Conservation (phyloP, 1,139 yeast species). For the Magnusiomyces fungicola region DNA sequence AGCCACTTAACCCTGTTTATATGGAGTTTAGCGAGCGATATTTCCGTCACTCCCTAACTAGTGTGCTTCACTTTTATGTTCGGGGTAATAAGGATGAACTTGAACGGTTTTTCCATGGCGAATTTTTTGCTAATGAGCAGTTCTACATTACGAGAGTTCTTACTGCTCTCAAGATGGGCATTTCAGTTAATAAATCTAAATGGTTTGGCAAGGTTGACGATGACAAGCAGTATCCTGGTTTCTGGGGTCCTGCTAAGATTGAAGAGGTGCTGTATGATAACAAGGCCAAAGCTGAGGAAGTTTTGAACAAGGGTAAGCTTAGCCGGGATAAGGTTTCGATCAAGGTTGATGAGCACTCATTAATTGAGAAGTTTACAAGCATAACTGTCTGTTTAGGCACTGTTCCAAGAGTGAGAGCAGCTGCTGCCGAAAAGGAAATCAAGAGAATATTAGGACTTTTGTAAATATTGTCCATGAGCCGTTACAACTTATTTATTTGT, state of each 20-base stretch:
- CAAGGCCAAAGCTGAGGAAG: neutral
- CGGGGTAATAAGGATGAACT: slow-evolving; percentile 2
- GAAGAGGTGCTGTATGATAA: slow-evolving; percentile 1
- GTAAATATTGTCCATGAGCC: too few species aligned
- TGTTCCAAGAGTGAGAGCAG: neutral
- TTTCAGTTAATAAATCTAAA: slow-evolving; percentile 5
- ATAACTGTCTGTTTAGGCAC: neutral
- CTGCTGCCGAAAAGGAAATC: neutral
- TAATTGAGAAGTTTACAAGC: neutral
- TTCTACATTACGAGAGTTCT: slow-evolving; percentile 5
- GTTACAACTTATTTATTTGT: too few species aligned
- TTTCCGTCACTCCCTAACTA: slow-evolving; percentile 9
- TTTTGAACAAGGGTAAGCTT: neutral
- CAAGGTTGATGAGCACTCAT: neutral
- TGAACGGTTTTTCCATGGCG: slow-evolving; percentile 1
- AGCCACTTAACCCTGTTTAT: neutral
- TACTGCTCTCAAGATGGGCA: slow-evolving; percentile 11
- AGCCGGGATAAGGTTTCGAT: neutral
- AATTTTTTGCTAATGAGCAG: slow-evolving; percentile 5
- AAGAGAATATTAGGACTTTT: neutral
- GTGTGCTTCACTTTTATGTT: slow-evolving; percentile 8
- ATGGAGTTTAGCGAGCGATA: slow-evolving; percentile 9
- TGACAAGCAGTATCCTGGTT: slow-evolving; percentile 14
- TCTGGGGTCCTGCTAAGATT: slow-evolving; percentile 10
- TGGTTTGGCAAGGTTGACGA: slow-evolving; percentile 13